Percentiles rank a stretch among this genome's conserved stretches.
These are phyloP conservation scores for apple (Malus domestica) DNA, from an alignment of 306 rosid species.

Conservation along the genomic window ASM211411v1 NC_041789.1:30152001-30152500, in stretches of 20 bases:
- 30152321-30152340: conserved; percentile 73
- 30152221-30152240: conserved; percentile 80
- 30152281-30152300: conserved; percentile 78
- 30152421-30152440: conserved; percentile 81
- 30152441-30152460: conserved; percentile 88
- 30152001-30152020: conserved; percentile 33
- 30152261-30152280: conserved; percentile 86
- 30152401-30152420: conserved; percentile 89
- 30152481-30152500: conserved; percentile 60
- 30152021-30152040: conserved; percentile 50
- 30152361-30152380: conserved; percentile 76
- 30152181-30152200: conserved; percentile 61
- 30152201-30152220: conserved; percentile 79
- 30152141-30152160: conserved; percentile 73
- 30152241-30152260: conserved; percentile 70
- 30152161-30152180: conserved; percentile 85
- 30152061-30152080: conserved; percentile 37
- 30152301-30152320: conserved; percentile 68
- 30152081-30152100: conserved; percentile 34
- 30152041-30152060: conserved; percentile 47
- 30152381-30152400: conserved; percentile 92
- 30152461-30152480: conserved; percentile 67
- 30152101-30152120: conserved; percentile 50
- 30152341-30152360: conserved; percentile 56
- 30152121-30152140: conserved; percentile 40